Conservation (phyloP, 768 basidiomycete species). For the Boletus rubescentipes region DNA sequence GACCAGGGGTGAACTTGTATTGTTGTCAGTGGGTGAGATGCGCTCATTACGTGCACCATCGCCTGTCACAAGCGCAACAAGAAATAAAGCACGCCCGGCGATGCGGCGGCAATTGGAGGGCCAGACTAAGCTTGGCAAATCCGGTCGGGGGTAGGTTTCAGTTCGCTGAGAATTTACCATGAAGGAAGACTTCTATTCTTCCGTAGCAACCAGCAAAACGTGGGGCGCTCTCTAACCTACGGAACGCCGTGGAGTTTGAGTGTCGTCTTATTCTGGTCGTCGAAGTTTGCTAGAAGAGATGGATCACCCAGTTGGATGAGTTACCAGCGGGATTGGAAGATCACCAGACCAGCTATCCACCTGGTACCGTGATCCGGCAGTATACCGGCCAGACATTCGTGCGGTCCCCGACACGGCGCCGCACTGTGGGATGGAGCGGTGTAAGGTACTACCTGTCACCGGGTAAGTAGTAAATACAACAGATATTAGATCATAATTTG, state of each 20-base stretch:
- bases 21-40: constrained; percentile 10
- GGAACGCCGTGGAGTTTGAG: constrained; percentile 27
- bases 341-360: neutral
- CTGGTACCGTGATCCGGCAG: constrained; percentile 26
- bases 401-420: constrained; percentile 17
- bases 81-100: neutral
- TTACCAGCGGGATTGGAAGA: neutral
- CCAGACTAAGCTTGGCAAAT: constrained; percentile 10
- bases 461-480: constrained; percentile 15
- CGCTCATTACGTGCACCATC: constrained; percentile 11
- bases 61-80: constrained; percentile 8
- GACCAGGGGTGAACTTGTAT: neutral
- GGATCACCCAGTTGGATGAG: neutral
- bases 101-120: constrained; percentile 20
- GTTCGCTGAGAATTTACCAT: constrained; percentile 23
- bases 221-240: constrained; percentile 18
- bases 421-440: constrained; percentile 19
- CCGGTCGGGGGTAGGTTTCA: constrained; percentile 12
- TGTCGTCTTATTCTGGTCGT: constrained; percentile 20
- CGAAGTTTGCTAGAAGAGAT: constrained; percentile 1
- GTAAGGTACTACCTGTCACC: constrained; percentile 17
- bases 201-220: constrained; percentile 32
- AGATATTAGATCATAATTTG: constrained; percentile 23
- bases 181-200: constrained; percentile 34
- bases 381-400: constrained; percentile 4